Evolutionary conservation across 1,284 basidiomycete species (phyloP), one percentile per base, ranked within the genome.

Genomic region (Butyriboletus appendiculatus): DNA sequence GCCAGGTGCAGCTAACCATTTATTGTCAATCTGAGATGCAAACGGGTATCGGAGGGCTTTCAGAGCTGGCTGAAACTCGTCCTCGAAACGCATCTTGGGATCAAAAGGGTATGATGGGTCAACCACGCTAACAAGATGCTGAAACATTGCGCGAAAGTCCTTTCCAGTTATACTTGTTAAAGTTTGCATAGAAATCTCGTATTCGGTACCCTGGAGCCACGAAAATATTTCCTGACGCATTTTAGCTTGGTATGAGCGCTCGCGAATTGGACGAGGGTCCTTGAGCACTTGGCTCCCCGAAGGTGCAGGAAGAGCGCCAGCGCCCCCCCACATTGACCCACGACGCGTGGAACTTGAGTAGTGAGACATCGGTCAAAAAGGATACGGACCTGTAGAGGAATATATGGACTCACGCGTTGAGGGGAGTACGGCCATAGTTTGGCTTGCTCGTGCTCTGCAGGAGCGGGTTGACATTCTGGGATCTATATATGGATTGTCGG

Each of bases 1-100:
- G 0, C 90, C 92, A 0, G 92, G 90, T 2, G 92, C 87, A 4
- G 85, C 85, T n/a, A 96, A 72, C 78, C 88, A 91, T 56, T 90
- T 94, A 48, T 85, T 83, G 60, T 92, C 88, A 8, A 95, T 79
- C 50, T 82, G 77, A 47, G 86, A 80, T 8, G 84, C 77, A 54
- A 83, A 89, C 0, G 93, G 92, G 69, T 96, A 96, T 57, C 80
- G 78, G 48, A 93, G 71, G 9, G 86, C 84, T 64, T 84, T 88
- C 52, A 96, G 68, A 15, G 90, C 77, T 9, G 81, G 79, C 14
- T 90, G 76, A 63, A 92, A 88, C 59, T 94, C 90, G 42, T 94
- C 92, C 60, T 95, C 93, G 56, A 92, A 86, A 42, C 82, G 84
- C 56, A 72, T 75, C 56, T 77, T 78, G 47, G 75, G 66, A 56